A percentile compares a stretch with the other conserved stretches of the same genome.
Evolutionary conservation across 148 eudicot genomes (phyloP).

Genomic region (Dysphania ambrosioides): DNA sequence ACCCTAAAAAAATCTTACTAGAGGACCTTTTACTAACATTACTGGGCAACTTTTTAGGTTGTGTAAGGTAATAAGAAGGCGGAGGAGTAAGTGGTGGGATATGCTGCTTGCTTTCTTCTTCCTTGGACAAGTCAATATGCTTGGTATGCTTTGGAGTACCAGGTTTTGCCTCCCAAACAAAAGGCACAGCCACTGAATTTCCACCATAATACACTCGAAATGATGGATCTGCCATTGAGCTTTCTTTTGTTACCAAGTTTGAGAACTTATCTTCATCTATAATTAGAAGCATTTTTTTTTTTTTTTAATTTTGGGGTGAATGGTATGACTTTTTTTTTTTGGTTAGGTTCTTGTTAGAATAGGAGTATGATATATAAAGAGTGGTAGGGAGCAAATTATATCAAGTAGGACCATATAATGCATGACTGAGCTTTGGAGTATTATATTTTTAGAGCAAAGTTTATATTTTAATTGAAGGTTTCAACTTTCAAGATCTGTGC

Average conservation of each 20-base stretch:
- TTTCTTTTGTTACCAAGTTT: slow-evolving; percentile 42
- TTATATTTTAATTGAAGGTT: neutral
- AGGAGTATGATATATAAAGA: neutral
- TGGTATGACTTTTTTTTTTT: neutral
- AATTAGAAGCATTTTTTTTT: slow-evolving; percentile 23
- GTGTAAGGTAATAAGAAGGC: slow-evolving; percentile 22
- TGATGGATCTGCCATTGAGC: slow-evolving; percentile 36
- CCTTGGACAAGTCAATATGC: neutral
- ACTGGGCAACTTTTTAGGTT: neutral
- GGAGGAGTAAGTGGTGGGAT: slow-evolving; percentile 28
- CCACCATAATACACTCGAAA: slow-evolving; percentile 62
- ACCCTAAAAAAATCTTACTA: slow-evolving; percentile 6
- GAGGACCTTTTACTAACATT: slow-evolving; percentile 4
- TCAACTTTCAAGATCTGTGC: slow-evolving; percentile 12
- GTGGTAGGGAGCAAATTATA: neutral
- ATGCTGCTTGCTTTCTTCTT: neutral
- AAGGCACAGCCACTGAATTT: slow-evolving; percentile 55
- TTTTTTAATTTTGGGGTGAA: neutral
- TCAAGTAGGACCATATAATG: slow-evolving; percentile 9
- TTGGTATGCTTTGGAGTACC: slow-evolving; percentile 72
- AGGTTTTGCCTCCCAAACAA: slow-evolving; percentile 76
- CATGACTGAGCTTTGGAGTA: neutral
- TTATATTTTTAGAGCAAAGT: neutral
- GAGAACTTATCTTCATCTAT: slow-evolving; percentile 42
- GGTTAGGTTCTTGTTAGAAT: neutral